A percentile compares a stretch with the other conserved stretches of the same genome.
Evolutionary conservation across 768 basidiomycete genomes (phyloP).

Genomic region (Hygrophoropsis aurantiaca): DNA sequence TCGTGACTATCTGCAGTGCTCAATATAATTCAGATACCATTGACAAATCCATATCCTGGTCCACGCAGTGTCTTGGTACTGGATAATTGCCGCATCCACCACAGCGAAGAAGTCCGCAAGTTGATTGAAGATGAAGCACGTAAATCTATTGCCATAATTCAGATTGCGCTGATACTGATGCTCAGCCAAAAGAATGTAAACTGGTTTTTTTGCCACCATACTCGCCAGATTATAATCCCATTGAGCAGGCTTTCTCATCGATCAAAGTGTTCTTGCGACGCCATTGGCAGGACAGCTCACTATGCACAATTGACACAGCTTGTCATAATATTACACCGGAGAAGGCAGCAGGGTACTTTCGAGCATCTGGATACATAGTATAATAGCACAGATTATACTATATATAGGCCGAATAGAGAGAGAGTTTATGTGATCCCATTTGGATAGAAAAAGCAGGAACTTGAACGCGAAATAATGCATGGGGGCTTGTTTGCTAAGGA

Average conservation of each 20-base stretch:
- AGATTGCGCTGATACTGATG: too few relatives aligned
- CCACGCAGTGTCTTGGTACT: conserved; percentile 20
- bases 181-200: conserved; percentile 15
- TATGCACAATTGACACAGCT: conserved; percentile 22
- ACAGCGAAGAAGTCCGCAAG: conserved; percentile 14
- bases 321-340: conserved; percentile 19
- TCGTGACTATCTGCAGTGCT: too few relatives aligned
- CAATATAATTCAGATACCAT: conserved; percentile 5
- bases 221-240: too few relatives aligned
- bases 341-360: conserved; percentile 22
- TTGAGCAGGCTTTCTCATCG: conserved; percentile 23
- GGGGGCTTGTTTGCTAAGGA: too few relatives aligned
- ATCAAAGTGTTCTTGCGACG: conserved; percentile 19
- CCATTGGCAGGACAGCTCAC: not conserved
- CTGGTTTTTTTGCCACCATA: conserved; percentile 29
- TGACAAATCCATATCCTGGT: conserved; percentile 10
- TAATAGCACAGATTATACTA: too few relatives aligned
- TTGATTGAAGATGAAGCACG: conserved; percentile 12
- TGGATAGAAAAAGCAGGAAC: too few relatives aligned
- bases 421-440: not conserved
- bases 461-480: too few relatives aligned
- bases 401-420: too few relatives aligned
- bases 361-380: conserved; percentile 23
- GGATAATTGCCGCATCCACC: conserved; percentile 24
- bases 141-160: not conserved